Base-by-base conservation (phyloP, 1,284 basidiomycete genomes). In the Xerocomus minutiporus region DNA sequence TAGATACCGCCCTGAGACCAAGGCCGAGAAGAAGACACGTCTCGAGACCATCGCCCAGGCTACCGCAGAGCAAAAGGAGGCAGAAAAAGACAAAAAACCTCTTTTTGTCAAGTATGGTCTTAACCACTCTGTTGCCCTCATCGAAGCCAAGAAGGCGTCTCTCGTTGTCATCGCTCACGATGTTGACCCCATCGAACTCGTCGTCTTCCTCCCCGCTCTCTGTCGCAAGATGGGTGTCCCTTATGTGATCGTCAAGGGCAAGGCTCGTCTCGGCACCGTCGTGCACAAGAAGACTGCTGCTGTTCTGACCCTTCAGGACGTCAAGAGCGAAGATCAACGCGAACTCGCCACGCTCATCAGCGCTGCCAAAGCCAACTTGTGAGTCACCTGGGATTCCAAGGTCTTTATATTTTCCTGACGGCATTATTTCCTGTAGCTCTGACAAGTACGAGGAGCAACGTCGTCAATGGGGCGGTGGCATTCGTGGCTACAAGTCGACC, bases 161-260 rank as follows among this genome's bases (percentile, higher is more conserved):
- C 87, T 99, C 59, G 96, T 99, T 63, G 84, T 96, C 75, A 97
- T 99, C 65, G 93, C 93, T 53, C 93, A 97, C 72, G 96, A 99
- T 74, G 96, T 98, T 61, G 96, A 98, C 81, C 96, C 96, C 51
- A 96, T 98, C 60, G 96, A 99, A 76, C 89, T 99, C 66, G 93
- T 96, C 62, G 84, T 99, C 76, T 98, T 94, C 89, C 82, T 99
- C 56, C 96, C 96, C 57, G 94, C 96, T 55, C 87, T 98, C 59
- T 99, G 96, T 82, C 86, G 94, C 75, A 97, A 97, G 87, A 97
- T 97, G 94, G 95, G 94, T 71, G 86, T 97, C 46, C 93, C 93
- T 34, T 98, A 98, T 77, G 93, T 96, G 61, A 97, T 99, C 65
- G 93, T 97, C 68, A 97, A 97, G 83, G 88, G 88, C 78, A 98